Percentiles rank a stretch among this genome's conserved stretches.
Conservation (phyloP, 306 rosid species). For the Dryas octopetala region DNA sequence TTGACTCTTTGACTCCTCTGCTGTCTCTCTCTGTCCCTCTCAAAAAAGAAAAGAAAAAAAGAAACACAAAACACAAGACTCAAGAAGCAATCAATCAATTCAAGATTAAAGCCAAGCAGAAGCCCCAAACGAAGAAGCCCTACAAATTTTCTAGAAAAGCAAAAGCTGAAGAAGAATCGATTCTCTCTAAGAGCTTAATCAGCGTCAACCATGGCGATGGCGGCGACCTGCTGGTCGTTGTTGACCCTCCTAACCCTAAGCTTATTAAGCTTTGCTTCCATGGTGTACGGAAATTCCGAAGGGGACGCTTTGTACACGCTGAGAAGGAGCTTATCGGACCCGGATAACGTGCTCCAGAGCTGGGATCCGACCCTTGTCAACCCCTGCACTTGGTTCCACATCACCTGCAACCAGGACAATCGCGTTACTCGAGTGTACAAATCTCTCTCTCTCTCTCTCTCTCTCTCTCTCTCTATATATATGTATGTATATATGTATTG, state of each 20-base stretch:
- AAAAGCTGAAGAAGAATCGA: too few relatives aligned
- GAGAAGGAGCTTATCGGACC: conserved; percentile 75
- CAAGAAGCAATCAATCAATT: too few relatives aligned
- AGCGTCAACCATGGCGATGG: conserved; percentile 34
- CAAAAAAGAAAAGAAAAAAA: too few relatives aligned
- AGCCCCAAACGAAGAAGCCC: too few relatives aligned
- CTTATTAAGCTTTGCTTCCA: conserved; percentile 41
- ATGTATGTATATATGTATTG: background rate
- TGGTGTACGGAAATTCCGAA: conserved; percentile 63
- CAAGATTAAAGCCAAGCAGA: too few relatives aligned
- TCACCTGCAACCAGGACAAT: conserved; percentile 88
- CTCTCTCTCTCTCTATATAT: too few relatives aligned
- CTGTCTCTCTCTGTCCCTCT: background rate
- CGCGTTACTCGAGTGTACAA: conserved; percentile 89
- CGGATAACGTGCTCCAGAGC: conserved; percentile 85
- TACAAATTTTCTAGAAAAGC: too few relatives aligned
- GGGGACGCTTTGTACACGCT: conserved; percentile 88
- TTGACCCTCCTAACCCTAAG: conserved; percentile 23
- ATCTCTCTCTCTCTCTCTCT: background rate
- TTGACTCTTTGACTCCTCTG: conserved; percentile 2
- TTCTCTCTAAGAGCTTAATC: too few relatives aligned
- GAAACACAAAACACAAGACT: background rate
- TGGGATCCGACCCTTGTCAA: conserved; percentile 98
- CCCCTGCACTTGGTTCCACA: conserved; percentile 98
- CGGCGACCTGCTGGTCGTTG: conserved; percentile 25